A percentile compares a stretch with the other conserved stretches of the same genome.
These are phyloP conservation scores for Melaleuca alternifolia DNA, from an alignment of 345 rosid genomes.

Conservation along the genomic window DNA sequence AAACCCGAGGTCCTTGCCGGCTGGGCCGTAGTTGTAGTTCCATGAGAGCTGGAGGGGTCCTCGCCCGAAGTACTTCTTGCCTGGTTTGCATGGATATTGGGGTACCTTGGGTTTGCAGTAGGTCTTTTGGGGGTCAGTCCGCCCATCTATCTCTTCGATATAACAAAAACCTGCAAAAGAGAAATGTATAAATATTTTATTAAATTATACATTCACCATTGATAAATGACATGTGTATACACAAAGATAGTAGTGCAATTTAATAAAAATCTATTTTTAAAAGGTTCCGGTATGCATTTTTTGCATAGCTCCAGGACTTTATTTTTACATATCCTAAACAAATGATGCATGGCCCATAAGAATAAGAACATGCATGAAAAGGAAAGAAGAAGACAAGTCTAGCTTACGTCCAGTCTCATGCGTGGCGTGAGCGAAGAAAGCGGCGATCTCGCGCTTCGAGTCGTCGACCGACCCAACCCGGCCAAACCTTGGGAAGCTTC, in stretches of 20 bases:
- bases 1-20: slow-evolving; percentile 23
- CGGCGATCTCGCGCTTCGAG: slow-evolving; percentile 62
- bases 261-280: too few species aligned
- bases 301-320: too few species aligned
- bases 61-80: slow-evolving; percentile 34
- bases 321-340: not conserved
- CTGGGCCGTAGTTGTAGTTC: slow-evolving; percentile 45
- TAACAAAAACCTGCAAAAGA: slow-evolving; percentile 10
- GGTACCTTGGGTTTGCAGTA: slow-evolving; percentile 8
- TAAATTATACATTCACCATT: too few species aligned
- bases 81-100: slow-evolving; percentile 16
- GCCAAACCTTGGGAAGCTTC: slow-evolving; percentile 41
- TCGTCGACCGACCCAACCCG: slow-evolving; percentile 32
- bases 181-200: not conserved
- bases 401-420: slow-evolving; percentile 79
- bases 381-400: not conserved
- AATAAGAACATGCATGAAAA: not conserved
- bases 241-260: not conserved
- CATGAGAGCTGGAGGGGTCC: slow-evolving; percentile 51
- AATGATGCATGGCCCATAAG: not conserved
- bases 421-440: slow-evolving; percentile 73
- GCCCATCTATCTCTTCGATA: slow-evolving; percentile 8
- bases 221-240: not conserved
- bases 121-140: not conserved
- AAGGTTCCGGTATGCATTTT: too few species aligned